Base-by-base conservation (phyloP, 495 filamentous ascomycete genomes). In the Podospora appendiculata region DNA sequence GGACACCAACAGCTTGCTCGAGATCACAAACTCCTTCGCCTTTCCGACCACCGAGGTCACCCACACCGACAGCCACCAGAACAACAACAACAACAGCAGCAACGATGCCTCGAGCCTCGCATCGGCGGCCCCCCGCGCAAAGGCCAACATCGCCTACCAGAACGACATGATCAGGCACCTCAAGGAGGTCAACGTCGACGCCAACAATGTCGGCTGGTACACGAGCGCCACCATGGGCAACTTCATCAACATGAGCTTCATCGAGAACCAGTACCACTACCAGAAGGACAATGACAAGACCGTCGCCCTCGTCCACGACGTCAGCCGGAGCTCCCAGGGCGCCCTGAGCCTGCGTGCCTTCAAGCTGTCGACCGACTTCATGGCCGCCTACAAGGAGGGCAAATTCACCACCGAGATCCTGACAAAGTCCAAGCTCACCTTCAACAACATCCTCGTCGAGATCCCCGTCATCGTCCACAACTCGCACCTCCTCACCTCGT, bases 141-240 rank as follows among this genome's bases (percentile, higher is more conserved):
- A 97, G 76, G 79, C 87, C 45, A 96, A 95, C 66, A 77, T 82
- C 13, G 74, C 73, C 53, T 98, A 98, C 70, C 91, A 96, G 73
- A 87, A 84, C 54, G 94, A 98, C 72, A 97, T 97, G 93, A 90
- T 98, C 67, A 86, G 88, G 58, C 91, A 90, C 69, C 77, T 98
- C 38, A 83, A 90, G 64, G 94, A 96, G 70, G 94, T 98, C 59
- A 98, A 98, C 66, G 88, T 97, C 50, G 93, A 98, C 69, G 93
- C 93, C 55, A 95, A 97, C 75, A 95, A 89, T 60, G 90, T 94
- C 50, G 93, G 93, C 52, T 98, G 92, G 92, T 98, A 98, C 72
- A 95, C 89, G 50, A 96, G 90, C 71, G 90, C 92, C 53, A 96
- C 90, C 72, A 93, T 98, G 83, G 94, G 93, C 65, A 96, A 96